Percentiles rank a stretch among this genome's conserved stretches.
Evolutionary conservation across 352 stramenopile species (phyloP).

Genomic region (Globisporangium apiculatum): DNA sequence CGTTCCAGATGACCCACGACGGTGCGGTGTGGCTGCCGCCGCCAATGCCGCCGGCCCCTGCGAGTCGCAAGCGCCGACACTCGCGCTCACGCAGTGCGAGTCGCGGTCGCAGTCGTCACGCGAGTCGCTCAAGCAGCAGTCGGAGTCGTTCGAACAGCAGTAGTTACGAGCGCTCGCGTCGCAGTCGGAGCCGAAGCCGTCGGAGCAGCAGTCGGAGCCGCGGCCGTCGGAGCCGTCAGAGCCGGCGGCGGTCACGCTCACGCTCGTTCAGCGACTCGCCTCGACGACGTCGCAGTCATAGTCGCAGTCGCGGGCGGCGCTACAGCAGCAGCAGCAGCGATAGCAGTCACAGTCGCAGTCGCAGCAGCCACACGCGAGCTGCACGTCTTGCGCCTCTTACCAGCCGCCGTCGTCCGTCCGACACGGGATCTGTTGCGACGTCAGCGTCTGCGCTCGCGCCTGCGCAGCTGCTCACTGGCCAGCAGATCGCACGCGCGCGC

Average conservation of each 20-base stretch:
- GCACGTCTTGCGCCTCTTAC: neutral
- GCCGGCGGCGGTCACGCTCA: neutral
- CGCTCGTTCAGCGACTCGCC: too few species aligned
- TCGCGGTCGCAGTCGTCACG: slow-evolving; percentile 15
- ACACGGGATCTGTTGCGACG: too few species aligned
- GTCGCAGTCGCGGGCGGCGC: slow-evolving; percentile 17
- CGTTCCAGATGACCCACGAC: slow-evolving; percentile 58
- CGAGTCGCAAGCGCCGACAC: slow-evolving; percentile 5
- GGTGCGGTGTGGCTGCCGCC: slow-evolving; percentile 61
- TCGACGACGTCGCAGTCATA: slow-evolving; percentile 8
- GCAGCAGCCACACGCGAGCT: neutral
- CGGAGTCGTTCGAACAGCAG: slow-evolving; percentile 8
- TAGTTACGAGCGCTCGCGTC: neutral
- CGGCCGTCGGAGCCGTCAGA: slow-evolving; percentile 11
- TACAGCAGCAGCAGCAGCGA: slow-evolving; percentile 5
- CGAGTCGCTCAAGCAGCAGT: slow-evolving; percentile 33
- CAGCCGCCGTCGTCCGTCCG: neutral
- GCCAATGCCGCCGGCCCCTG: slow-evolving; percentile 13
- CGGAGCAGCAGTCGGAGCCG: slow-evolving; percentile 9
- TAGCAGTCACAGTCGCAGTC: slow-evolving; percentile 1
- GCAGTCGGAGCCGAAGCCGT: slow-evolving; percentile 12
- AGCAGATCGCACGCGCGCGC: slow-evolving; percentile 62
- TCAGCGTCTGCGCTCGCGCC: slow-evolving; percentile 4
- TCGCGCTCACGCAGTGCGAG: slow-evolving; percentile 6
- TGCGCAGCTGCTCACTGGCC: slow-evolving; percentile 40